Evolutionary conservation across 805 yeast species (phyloP).

Genomic region (Yarrowia keelungensis): DNA sequence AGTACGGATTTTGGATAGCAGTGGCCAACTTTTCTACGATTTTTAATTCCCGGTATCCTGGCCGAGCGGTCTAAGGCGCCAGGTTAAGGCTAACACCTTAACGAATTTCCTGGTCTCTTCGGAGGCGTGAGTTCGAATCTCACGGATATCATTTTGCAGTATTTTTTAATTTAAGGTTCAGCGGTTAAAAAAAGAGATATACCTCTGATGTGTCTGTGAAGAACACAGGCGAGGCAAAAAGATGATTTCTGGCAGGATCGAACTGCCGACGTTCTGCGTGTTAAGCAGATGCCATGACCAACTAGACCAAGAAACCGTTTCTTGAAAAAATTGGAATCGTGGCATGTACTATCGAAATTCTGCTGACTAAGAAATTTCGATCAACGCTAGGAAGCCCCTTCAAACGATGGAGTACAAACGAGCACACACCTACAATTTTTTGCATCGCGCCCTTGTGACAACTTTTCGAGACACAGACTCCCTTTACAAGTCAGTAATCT

Average conservation of each 20-base stretch:
- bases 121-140: conserved; percentile 25
- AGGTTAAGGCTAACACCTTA: conserved; percentile 31
- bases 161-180: not conserved
- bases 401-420: not conserved
- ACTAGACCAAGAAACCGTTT: conserved; percentile 79
- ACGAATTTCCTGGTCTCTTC: conserved; percentile 21
- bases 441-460: too few relatives aligned
- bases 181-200: not conserved
- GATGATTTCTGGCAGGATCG: conserved; percentile 77
- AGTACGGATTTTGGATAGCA: not conserved
- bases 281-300: conserved; percentile 99
- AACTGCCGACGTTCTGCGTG: conserved; percentile 99
- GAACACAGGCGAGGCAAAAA: not conserved
- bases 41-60: not conserved
- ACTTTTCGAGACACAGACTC: too few relatives aligned
- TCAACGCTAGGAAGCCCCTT: too few relatives aligned
- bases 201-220: too few relatives aligned
- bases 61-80: conserved; percentile 40
- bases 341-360: not conserved
- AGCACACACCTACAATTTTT: too few relatives aligned
- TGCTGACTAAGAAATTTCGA: not conserved
- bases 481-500: too few relatives aligned
- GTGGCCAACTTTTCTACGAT: not conserved
- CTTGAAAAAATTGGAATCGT: not conserved
- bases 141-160: conserved; percentile 6